phyloP scores from a whole-genome alignment of 106 monocot genomes.

The Dendrobium chrysotoxum region DNA sequence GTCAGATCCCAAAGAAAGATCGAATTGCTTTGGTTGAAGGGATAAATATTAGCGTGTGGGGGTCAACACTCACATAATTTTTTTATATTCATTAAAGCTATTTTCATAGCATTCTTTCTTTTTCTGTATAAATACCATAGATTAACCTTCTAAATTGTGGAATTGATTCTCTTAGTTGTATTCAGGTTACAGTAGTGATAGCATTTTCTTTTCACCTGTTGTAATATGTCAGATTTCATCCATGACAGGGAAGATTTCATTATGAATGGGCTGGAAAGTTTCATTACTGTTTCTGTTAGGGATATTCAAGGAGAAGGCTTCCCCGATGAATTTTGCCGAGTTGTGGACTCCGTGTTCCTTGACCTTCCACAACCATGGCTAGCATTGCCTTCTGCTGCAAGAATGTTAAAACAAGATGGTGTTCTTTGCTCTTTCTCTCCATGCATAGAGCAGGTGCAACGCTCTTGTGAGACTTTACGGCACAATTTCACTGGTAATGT shows the following conservation, averaged over 20 bases:
- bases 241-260: constrained; percentile 72
- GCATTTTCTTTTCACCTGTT: background rate
- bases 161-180: background rate
- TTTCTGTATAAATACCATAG: background rate
- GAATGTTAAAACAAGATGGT: constrained; percentile 79
- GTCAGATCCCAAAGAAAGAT: too few relatives aligned
- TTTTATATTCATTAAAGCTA: background rate
- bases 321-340: constrained; percentile 60
- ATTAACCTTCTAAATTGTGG: background rate
- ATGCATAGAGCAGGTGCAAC: constrained; percentile 98
- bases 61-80: background rate
- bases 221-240: background rate
- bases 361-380: constrained; percentile 99
- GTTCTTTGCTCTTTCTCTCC: constrained; percentile 97
- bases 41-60: too few relatives aligned
- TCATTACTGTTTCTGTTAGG: constrained; percentile 79
- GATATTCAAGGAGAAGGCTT: constrained; percentile 98
- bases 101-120: background rate
- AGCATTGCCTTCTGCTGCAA: constrained; percentile 67
- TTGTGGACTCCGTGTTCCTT: constrained; percentile 75
- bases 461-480: constrained; percentile 60
- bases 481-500: constrained; percentile 65
- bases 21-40: too few relatives aligned
- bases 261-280: constrained; percentile 55
- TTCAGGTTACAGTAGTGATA: background rate